Evolutionary conservation across 2,329 filamentous ascomycete genomes (phyloP).

Genomic region (Ophiocordyceps australis): DNA sequence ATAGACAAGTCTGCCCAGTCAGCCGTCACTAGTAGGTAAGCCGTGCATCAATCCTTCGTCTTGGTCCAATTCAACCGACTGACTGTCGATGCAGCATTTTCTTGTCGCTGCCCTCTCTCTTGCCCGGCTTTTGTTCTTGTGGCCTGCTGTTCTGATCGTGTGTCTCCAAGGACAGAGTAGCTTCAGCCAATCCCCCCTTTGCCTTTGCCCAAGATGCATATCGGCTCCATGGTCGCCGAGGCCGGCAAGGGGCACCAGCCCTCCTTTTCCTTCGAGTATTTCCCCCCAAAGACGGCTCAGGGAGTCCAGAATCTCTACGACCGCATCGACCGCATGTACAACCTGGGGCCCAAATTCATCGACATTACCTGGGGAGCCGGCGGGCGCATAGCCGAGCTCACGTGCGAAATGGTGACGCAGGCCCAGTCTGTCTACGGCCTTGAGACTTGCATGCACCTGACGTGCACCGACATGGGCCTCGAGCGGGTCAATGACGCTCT

Average conservation of each 20-base stretch:
- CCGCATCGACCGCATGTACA: conserved; percentile 97
- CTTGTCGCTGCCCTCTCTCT: no score
- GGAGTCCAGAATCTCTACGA: conserved; percentile 99
- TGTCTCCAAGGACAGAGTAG: no score
- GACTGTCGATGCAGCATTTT: no score
- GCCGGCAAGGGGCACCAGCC: conserved; percentile 62
- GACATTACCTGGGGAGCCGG: conserved; percentile 98
- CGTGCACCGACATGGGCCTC: conserved; percentile 93
- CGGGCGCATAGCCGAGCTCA: conserved; percentile 76
- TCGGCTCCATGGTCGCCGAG: conserved; percentile 77
- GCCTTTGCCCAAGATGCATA: conserved; percentile 49
- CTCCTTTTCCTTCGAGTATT: conserved; percentile 98
- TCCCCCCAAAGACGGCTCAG: conserved; percentile 91
- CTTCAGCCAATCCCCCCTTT: neutral
- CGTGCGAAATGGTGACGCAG: conserved; percentile 93
- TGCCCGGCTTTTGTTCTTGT: no score
- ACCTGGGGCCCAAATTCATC: conserved; percentile 84
- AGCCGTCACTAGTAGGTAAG: no score
- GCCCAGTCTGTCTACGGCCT: conserved; percentile 90
- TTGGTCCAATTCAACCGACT: no score
- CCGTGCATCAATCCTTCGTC: no score
- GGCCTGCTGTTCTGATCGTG: no score
- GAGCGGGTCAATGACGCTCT: conserved; percentile 84
- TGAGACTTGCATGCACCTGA: conserved; percentile 98
- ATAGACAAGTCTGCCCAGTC: no score